phyloP scores from a whole-genome alignment of 2,329 filamentous ascomycete species.

The Beauveria asiatica region DNA sequence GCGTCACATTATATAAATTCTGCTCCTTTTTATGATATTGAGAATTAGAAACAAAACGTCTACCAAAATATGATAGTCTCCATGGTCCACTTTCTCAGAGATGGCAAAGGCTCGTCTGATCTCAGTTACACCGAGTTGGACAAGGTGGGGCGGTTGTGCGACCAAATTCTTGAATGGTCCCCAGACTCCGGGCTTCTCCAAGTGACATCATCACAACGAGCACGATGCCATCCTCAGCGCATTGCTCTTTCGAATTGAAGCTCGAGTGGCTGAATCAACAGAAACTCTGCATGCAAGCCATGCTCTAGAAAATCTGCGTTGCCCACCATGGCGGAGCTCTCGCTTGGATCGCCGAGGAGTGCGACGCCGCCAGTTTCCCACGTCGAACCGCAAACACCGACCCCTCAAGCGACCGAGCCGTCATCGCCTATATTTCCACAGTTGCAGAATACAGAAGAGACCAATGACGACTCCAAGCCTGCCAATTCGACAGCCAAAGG shows the following conservation, averaged over 20 bases:
- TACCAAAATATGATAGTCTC: no score
- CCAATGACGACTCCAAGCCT: conserved; percentile 10
- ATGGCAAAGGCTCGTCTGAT: neutral
- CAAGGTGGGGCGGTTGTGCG: conserved; percentile 6
- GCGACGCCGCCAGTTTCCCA: neutral
- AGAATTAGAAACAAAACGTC: no score
- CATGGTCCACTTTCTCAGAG: no score
- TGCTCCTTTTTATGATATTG: no score
- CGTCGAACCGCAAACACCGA: neutral
- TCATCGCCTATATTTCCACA: conserved; percentile 25
- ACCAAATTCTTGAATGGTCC: neutral
- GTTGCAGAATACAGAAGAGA: conserved; percentile 28
- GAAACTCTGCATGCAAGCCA: neutral
- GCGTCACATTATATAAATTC: no score
- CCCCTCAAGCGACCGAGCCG: neutral
- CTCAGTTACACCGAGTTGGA: neutral
- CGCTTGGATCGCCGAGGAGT: neutral
- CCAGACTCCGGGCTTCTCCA: neutral
- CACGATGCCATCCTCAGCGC: neutral
- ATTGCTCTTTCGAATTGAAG: neutral
- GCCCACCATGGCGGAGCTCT: neutral
- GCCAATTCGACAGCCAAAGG: neutral
- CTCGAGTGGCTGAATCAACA: neutral
- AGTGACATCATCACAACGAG: neutral
- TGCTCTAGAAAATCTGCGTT: neutral